Percentiles rank a stretch among this genome's conserved stretches.
phyloP scores from a whole-genome alignment of 768 basidiomycete genomes.

The Epithele typhae region DNA sequence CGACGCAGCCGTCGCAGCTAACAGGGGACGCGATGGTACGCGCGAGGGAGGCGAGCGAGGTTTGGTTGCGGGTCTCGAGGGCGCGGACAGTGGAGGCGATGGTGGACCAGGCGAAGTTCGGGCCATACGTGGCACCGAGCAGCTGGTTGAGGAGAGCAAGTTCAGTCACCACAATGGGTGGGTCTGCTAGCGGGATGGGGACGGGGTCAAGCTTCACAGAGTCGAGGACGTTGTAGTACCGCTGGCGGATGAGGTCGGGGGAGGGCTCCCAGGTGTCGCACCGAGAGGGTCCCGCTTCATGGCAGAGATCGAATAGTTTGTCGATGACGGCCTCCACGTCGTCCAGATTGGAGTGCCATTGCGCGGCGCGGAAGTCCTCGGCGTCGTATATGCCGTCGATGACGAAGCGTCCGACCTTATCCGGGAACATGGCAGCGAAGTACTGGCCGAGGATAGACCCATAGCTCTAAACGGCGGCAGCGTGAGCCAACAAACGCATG shows the following conservation, averaged over 20 bases:
- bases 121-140: conserved; percentile 7
- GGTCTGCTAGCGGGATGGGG: conserved; percentile 7
- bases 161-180: conserved; percentile 7
- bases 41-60: conserved; percentile 6
- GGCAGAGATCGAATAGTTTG: conserved; percentile 15
- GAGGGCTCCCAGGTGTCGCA: conserved; percentile 23
- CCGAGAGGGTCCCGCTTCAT: conserved; percentile 17
- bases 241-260: conserved; percentile 14
- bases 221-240: conserved; percentile 8
- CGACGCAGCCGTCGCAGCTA: conserved; percentile 7
- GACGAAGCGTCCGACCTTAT: conserved; percentile 27
- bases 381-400: conserved; percentile 28
- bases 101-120: neutral
- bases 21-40: conserved; percentile 4
- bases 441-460: conserved; percentile 18
- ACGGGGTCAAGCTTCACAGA: conserved; percentile 6
- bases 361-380: conserved; percentile 15
- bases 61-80: conserved; percentile 9
- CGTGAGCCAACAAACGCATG: too few relatives aligned
- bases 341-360: conserved; percentile 20
- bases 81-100: conserved; percentile 8
- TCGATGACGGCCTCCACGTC: conserved; percentile 21
- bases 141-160: conserved; percentile 6
- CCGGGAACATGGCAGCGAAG: conserved; percentile 29
- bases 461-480: conserved; percentile 12